Percentiles rank a stretch among this genome's conserved stretches.
These are phyloP conservation scores for Pyronema domesticum DNA, from an alignment of 495 filamentous ascomycete genomes.

Conservation along the genomic window DNA sequence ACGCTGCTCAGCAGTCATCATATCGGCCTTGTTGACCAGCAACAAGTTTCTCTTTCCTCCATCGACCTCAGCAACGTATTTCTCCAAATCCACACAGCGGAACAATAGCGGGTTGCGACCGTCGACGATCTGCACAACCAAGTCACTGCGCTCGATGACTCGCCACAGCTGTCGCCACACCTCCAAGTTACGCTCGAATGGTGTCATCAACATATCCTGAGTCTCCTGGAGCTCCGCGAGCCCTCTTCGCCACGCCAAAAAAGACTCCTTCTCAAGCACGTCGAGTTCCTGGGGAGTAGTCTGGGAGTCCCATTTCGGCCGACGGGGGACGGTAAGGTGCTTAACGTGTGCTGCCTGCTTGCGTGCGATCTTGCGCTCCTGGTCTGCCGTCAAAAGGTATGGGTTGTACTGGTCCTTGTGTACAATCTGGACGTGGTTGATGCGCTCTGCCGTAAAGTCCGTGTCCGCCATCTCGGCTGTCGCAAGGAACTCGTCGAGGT, in stretches of 20 bases:
- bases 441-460: slow-evolving; percentile 97
- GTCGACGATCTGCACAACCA: slow-evolving; percentile 97
- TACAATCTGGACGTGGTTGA: slow-evolving; percentile 97
- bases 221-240: slow-evolving; percentile 84
- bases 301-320: slow-evolving; percentile 68
- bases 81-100: slow-evolving; percentile 80
- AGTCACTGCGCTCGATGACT: slow-evolving; percentile 89
- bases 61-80: slow-evolving; percentile 85
- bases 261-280: slow-evolving; percentile 54
- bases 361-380: slow-evolving; percentile 55
- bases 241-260: slow-evolving; percentile 78
- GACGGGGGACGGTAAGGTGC: slow-evolving; percentile 70
- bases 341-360: slow-evolving; percentile 67
- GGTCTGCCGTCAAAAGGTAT: slow-evolving; percentile 72
- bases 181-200: slow-evolving; percentile 93
- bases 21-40: slow-evolving; percentile 96
- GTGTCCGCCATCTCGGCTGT: slow-evolving; percentile 93
- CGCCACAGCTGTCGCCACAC: slow-evolving; percentile 98
- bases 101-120: slow-evolving; percentile 89
- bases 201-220: slow-evolving; percentile 90
- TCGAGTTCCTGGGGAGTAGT: slow-evolving; percentile 77
- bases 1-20: slow-evolving; percentile 84
- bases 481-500: slow-evolving; percentile 67
- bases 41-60: slow-evolving; percentile 76
- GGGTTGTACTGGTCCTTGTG: slow-evolving; percentile 90